Percentiles rank a stretch among this genome's conserved stretches.
These are phyloP conservation scores for Fusarium tanahbumbuense DNA, from an alignment of 2,329 filamentous ascomycete species.

Conservation along the genomic window DNA sequence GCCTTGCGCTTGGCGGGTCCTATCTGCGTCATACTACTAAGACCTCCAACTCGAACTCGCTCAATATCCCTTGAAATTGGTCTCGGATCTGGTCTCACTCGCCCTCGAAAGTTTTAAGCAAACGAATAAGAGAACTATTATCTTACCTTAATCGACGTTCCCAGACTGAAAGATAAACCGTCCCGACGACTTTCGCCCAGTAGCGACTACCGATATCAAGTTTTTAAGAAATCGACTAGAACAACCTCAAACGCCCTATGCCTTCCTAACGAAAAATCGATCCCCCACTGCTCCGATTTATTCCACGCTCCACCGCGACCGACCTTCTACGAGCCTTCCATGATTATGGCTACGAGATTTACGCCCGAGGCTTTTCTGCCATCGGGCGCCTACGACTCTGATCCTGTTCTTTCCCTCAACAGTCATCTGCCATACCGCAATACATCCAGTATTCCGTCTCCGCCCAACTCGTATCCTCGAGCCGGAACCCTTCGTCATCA, in stretches of 20 bases:
- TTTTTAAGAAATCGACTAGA: slow-evolving; percentile 22
- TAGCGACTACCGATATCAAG: slow-evolving; percentile 6
- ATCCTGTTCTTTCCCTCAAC: slow-evolving; percentile 35
- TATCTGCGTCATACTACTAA: slow-evolving; percentile 44
- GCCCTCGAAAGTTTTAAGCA: slow-evolving; percentile 15
- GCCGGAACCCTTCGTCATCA: slow-evolving; percentile 39
- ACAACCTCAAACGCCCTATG: slow-evolving; percentile 31
- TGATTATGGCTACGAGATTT: slow-evolving; percentile 43
- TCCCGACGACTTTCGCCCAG: slow-evolving; percentile 11
- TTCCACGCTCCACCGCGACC: slow-evolving; percentile 27
- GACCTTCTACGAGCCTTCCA: slow-evolving; percentile 26
- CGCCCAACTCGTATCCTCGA: slow-evolving; percentile 38
- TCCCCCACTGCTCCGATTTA: slow-evolving; percentile 29
- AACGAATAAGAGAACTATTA: slow-evolving; percentile 4
- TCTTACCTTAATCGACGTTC: neutral
- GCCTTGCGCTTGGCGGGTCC: slow-evolving; percentile 41
- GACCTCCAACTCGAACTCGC: slow-evolving; percentile 28
- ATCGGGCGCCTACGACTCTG: slow-evolving; percentile 44
- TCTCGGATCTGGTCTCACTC: slow-evolving; percentile 23
- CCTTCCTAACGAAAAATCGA: slow-evolving; percentile 37
- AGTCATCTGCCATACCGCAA: slow-evolving; percentile 30
- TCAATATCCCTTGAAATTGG: slow-evolving; percentile 30
- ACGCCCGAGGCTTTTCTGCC: slow-evolving; percentile 46
- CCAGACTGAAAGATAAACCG: neutral
- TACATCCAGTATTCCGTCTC: slow-evolving; percentile 30